Evolutionary conservation across 2,329 filamentous ascomycete species (phyloP).

Genomic region (Cytospora schulzeri): DNA sequence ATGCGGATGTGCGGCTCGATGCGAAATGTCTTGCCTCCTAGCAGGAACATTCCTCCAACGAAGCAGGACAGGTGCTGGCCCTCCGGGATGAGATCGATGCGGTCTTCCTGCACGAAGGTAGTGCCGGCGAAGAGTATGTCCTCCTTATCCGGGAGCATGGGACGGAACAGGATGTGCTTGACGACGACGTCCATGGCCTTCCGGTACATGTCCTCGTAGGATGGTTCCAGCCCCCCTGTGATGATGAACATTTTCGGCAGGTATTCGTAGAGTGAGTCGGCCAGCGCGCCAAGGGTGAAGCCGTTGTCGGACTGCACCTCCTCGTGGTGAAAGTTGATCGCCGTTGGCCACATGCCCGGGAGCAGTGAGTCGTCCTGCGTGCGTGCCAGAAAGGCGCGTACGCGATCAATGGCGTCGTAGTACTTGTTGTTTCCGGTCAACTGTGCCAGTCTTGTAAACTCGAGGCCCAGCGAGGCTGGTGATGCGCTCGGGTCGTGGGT

Average conservation of each 20-base stretch:
- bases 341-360: slow-evolving; percentile 75
- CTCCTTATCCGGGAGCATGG: slow-evolving; percentile 61
- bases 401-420: slow-evolving; percentile 63
- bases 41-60: slow-evolving; percentile 50
- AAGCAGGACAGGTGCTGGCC: slow-evolving; percentile 51
- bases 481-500: slow-evolving; percentile 41
- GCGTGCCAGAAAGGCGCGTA: slow-evolving; percentile 69
- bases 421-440: slow-evolving; percentile 69
- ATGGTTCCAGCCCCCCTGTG: slow-evolving; percentile 61
- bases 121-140: slow-evolving; percentile 66
- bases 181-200: slow-evolving; percentile 60
- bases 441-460: slow-evolving; percentile 72
- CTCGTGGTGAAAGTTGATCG: slow-evolving; percentile 60
- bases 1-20: slow-evolving; percentile 49
- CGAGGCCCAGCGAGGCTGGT: slow-evolving; percentile 64
- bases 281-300: slow-evolving; percentile 57
- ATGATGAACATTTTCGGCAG: slow-evolving; percentile 65
- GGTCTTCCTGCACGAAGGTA: slow-evolving; percentile 32
- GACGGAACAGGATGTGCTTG: slow-evolving; percentile 68
- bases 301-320: slow-evolving; percentile 40
- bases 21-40: slow-evolving; percentile 48
- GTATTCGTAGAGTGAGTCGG: slow-evolving; percentile 63
- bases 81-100: slow-evolving; percentile 37
- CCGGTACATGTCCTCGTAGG: slow-evolving; percentile 68
- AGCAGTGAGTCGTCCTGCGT: slow-evolving; percentile 70